Evolutionary conservation across 1,284 basidiomycete species (phyloP).

Genomic region (Cystobasidiaceae sp.): DNA sequence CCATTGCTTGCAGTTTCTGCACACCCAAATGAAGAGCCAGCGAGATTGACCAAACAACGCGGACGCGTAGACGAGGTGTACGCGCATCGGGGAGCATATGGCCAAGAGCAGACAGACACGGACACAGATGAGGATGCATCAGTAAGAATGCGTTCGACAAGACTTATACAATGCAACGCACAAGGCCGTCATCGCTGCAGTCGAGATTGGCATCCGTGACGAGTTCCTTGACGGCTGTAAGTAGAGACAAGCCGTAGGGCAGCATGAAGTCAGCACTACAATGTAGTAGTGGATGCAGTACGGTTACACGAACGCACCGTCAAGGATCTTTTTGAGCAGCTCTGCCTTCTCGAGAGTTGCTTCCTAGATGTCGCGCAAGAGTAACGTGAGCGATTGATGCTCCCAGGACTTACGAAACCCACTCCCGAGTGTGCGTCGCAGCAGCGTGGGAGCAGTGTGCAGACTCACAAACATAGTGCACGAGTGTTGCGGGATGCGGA

Average conservation of each 20-base stretch:
- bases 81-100: not conserved
- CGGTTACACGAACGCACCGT: conserved; percentile 33
- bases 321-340: conserved; percentile 43
- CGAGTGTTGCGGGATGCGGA: not conserved
- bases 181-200: conserved; percentile 92
- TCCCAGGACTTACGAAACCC: not conserved
- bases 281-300: no score
- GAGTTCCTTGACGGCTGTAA: conserved; percentile 83
- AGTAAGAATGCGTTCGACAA: no score
- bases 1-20: conserved; percentile 92
- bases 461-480: conserved; percentile 20
- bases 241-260: no score
- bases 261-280: not conserved
- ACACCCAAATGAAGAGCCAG: conserved; percentile 28
- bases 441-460: not conserved
- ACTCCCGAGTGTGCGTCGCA: not conserved
- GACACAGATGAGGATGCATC: not conserved
- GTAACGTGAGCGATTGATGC: not conserved
- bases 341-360: conserved; percentile 42
- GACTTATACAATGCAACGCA: conserved; percentile 51
- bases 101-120: not conserved
- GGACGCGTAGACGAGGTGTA: not conserved
- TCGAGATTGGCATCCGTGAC: conserved; percentile 98
- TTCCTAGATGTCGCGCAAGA: conserved; percentile 39
- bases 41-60: conserved; percentile 36